Evolutionary conservation across 2,329 filamentous ascomycete genomes (phyloP), one percentile per base, ranked within the genome.

Genomic region (Penicillium sp.): DNA sequence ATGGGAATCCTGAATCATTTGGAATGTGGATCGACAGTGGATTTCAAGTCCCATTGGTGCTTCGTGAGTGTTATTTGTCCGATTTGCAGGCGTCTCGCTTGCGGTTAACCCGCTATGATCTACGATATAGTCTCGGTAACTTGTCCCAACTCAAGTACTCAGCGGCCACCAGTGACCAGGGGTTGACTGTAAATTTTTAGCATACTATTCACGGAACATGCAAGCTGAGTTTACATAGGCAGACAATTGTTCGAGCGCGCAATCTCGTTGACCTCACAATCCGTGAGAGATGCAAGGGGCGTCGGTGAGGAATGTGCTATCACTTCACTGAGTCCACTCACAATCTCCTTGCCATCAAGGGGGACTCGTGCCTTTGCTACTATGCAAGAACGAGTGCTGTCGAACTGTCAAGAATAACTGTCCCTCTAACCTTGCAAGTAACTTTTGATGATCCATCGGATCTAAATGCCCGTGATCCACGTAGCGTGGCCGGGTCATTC

Each of bases 21-120:
- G 54, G 61, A 64, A 63, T 61, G 61, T 41, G 25, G 7, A 53
- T 4, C 10, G 39, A 8, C 3, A 15, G 10, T 28, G 31, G 8
- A 20, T 1, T n/a, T 11, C 10, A n/a, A 7, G 14, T 47, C 2
- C n/a, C 17, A 41, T 43, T 57, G 55, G 28, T 20, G 35, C 14
- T 22, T 10, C 3, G 11, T 12, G 17, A 4, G 8, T 17, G 35
- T 12, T 14, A n/a, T 12, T 4, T 34, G 11, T 53, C 38, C n/a
- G 39, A 53, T 47, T 59, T 63, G 58, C 39, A 28, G 17, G 25
- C 22, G 7, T 38, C n/a, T 17, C 14, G 48, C 37, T 12, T 17
- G 4, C 15, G 12, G 5, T 42, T 15, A 28, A 38, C 17, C 25
- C 2, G 35, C 25, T 20, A 11, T n/a, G 2, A 15, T 28, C 1